Evolutionary conservation across 108 stramenopile genomes (phyloP).

Genomic region (Hondaea fermentalgiana): DNA sequence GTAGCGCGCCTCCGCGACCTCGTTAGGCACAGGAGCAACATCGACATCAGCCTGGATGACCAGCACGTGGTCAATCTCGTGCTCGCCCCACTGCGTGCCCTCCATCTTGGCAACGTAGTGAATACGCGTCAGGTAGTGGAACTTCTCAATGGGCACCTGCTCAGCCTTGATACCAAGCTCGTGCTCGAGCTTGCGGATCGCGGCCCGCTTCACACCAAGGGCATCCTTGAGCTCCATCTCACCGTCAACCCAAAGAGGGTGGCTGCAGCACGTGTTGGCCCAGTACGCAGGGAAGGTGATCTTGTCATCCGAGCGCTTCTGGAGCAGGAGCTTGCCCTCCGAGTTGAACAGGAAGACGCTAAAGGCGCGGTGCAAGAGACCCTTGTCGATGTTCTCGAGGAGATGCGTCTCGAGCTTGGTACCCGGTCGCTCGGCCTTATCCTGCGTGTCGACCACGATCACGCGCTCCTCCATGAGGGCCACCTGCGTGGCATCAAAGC

Average conservation of each 20-base stretch:
- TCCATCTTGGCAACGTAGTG: conserved; percentile 77
- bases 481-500: neutral
- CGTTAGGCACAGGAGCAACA: conserved; percentile 70
- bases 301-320: conserved; percentile 80
- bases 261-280: conserved; percentile 98
- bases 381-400: conserved; percentile 19
- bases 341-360: conserved; percentile 92
- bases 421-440: conserved; percentile 1
- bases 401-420: conserved; percentile 23
- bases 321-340: conserved; percentile 73
- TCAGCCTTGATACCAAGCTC: conserved; percentile 78
- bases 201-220: conserved; percentile 82
- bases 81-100: conserved; percentile 85
- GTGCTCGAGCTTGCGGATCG: conserved; percentile 88
- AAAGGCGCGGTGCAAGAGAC: conserved; percentile 88
- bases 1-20: conserved; percentile 71
- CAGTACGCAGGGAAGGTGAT: conserved; percentile 98
- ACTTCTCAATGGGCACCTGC: conserved; percentile 56
- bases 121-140: conserved; percentile 90
- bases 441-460: conserved; percentile 27
- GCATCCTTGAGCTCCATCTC: conserved; percentile 56
- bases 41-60: conserved; percentile 60
- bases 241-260: conserved; percentile 68
- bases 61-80: conserved; percentile 97
- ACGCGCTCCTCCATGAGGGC: conserved; percentile 22